A percentile compares a stretch with the other conserved stretches of the same genome.
Conservation (phyloP, 1,139 yeast species). For the Candida sp. region DNA sequence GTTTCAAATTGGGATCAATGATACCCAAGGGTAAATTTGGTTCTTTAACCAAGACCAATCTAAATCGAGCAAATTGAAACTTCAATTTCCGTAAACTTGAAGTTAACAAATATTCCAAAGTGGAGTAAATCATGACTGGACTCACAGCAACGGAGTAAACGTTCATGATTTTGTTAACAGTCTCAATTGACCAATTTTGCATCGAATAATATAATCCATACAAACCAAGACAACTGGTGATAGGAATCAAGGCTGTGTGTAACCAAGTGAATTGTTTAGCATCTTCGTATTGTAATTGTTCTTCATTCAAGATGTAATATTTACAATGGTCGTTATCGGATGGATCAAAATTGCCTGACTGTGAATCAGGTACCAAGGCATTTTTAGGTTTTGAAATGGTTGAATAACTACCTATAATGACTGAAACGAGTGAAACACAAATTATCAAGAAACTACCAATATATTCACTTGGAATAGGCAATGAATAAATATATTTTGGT, state of each 20-base stretch:
- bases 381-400: slow-evolving; percentile 41
- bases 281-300: slow-evolving; percentile 13
- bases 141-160: slow-evolving; percentile 27
- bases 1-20: slow-evolving; percentile 12
- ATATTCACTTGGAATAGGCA: not conserved
- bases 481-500: not conserved
- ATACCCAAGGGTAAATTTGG: slow-evolving; percentile 18
- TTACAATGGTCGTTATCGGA: slow-evolving; percentile 35
- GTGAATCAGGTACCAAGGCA: slow-evolving; percentile 37
- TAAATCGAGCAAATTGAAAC: slow-evolving; percentile 15
- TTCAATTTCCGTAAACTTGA: slow-evolving; percentile 6
- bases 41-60: slow-evolving; percentile 16
- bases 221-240: slow-evolving; percentile 33
- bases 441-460: slow-evolving; percentile 1
- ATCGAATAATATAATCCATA: slow-evolving; percentile 32
- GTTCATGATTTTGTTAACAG: slow-evolving; percentile 23
- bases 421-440: slow-evolving; percentile 18
- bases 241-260: slow-evolving; percentile 37
- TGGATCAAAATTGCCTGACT: slow-evolving; percentile 38
- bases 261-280: slow-evolving; percentile 4
- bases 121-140: slow-evolving; percentile 11
- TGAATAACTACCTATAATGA: slow-evolving; percentile 35
- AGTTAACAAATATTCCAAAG: slow-evolving; percentile 8
- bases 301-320: slow-evolving; percentile 11
- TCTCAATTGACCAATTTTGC: slow-evolving; percentile 21